Evolutionary conservation across 1,139 yeast genomes (phyloP).

Genomic region (Pichia sp.): DNA sequence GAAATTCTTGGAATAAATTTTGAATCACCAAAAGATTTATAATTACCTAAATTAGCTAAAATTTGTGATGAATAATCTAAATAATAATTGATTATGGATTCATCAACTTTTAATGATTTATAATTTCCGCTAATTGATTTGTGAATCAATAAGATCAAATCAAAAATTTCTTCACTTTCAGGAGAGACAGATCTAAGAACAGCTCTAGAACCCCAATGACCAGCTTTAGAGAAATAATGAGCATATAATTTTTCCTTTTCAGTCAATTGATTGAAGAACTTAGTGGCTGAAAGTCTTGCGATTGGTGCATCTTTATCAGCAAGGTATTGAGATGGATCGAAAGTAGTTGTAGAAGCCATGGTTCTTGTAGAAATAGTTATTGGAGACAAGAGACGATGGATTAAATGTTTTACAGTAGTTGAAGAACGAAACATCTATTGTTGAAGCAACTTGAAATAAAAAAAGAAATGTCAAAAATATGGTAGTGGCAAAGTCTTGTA

Average conservation of each 20-base stretch:
- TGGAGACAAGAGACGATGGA: background rate
- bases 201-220: slow-evolving; percentile 76
- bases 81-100: slow-evolving; percentile 39
- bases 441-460: background rate
- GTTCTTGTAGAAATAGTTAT: slow-evolving; percentile 4
- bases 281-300: slow-evolving; percentile 35
- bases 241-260: slow-evolving; percentile 63
- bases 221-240: slow-evolving; percentile 74
- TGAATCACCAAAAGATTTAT: slow-evolving; percentile 83
- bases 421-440: background rate
- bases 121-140: slow-evolving; percentile 48
- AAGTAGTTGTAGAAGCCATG: slow-evolving; percentile 15
- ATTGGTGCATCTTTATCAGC: slow-evolving; percentile 49
- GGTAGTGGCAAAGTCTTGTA: background rate
- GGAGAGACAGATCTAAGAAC: slow-evolving; percentile 80
- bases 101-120: slow-evolving; percentile 30
- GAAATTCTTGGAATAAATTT: slow-evolving; percentile 69
- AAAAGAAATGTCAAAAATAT: background rate
- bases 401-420: background rate
- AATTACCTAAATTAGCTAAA: slow-evolving; percentile 76
- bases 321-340: slow-evolving; percentile 21
- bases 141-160: slow-evolving; percentile 58
- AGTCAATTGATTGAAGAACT: slow-evolving; percentile 44
- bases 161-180: slow-evolving; percentile 70
- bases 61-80: slow-evolving; percentile 79